Evolutionary conservation across 2,329 filamentous ascomycete genomes (phyloP).

Genomic region (Pseudogymnoascus sp.): DNA sequence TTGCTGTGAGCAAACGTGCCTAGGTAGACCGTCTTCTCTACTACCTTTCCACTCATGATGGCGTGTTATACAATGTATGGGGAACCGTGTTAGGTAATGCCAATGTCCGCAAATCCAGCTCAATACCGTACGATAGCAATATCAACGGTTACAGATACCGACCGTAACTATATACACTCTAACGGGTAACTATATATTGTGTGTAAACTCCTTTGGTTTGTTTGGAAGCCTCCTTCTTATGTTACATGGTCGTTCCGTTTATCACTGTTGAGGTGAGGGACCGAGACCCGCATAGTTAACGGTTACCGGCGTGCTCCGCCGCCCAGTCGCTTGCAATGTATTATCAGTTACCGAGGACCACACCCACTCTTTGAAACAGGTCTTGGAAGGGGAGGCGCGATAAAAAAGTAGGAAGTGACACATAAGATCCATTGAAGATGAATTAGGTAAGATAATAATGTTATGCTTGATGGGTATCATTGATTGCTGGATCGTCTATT

Average conservation of each 20-base stretch:
- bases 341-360: background rate
- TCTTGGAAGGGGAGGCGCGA: background rate
- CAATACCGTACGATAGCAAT: background rate
- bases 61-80: conserved; percentile 1
- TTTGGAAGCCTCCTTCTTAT: background rate
- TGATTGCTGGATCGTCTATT: background rate
- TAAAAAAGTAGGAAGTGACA: background rate
- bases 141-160: background rate
- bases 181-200: conserved; percentile 4
- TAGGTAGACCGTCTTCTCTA: conserved; percentile 37
- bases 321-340: background rate
- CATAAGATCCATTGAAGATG: background rate
- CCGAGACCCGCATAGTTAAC: background rate
- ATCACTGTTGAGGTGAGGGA: background rate
- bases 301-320: conserved; percentile 4
- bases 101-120: background rate
- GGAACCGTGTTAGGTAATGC: background rate
- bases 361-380: background rate
- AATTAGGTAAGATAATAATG: background rate
- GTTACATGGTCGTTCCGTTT: background rate
- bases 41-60: conserved; percentile 13
- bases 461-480: conserved; percentile 1
- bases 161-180: background rate
- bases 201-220: conserved; percentile 1
- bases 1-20: conserved; percentile 54